Evolutionary conservation across 2,329 filamentous ascomycete genomes (phyloP).

Genomic region (Botrytis fragariae): DNA sequence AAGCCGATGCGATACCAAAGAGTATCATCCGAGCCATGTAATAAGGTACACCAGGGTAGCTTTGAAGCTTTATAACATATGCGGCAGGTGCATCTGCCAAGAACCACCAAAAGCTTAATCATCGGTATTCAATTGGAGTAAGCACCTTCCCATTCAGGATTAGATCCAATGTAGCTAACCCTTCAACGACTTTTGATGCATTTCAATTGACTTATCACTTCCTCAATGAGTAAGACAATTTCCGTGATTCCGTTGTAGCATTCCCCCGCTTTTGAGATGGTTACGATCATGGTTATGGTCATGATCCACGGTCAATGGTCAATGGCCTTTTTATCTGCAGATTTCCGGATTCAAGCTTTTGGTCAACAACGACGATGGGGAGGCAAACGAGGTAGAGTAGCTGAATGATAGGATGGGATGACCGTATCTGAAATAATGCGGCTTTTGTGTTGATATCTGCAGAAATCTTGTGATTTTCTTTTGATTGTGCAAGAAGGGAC

Average conservation of each 20-base stretch:
- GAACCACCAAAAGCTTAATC: neutral
- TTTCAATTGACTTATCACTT: neutral
- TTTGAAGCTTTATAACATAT: neutral
- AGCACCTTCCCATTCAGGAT: neutral
- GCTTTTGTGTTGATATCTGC: neutral
- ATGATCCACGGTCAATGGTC: neutral
- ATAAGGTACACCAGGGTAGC: neutral
- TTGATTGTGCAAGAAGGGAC: neutral
- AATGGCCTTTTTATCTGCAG: neutral
- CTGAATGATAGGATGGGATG: neutral
- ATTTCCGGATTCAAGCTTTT: neutral
- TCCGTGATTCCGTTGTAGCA: neutral
- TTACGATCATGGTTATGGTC: neutral
- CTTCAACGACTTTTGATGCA: neutral
- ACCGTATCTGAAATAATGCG: neutral
- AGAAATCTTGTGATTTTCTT: neutral
- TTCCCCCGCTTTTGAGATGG: neutral
- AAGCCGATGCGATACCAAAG: neutral
- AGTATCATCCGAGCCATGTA: neutral
- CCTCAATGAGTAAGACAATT: neutral
- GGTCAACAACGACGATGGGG: neutral
- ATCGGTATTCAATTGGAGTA: neutral
- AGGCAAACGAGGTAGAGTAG: neutral
- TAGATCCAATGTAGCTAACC: neutral
- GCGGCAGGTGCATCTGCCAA: constrained; percentile 3